Evolutionary conservation across 331 rosid species (phyloP), one percentile per base, ranked within the genome.

Genomic region (Dryas integrifolia): DNA sequence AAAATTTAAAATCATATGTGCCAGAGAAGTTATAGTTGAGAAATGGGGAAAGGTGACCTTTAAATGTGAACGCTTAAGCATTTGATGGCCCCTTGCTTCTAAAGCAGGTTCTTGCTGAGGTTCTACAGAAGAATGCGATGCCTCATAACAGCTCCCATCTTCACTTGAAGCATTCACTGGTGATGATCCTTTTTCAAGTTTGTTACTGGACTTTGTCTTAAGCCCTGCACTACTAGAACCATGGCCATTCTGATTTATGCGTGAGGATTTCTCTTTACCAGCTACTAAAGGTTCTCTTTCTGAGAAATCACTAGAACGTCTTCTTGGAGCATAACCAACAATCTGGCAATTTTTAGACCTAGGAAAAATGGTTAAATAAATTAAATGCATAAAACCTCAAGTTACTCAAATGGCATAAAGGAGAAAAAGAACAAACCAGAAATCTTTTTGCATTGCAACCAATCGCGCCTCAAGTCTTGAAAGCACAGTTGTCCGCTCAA

Each of bases 401-500:
- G 51, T 15, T 52, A 65, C 51, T 49, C 46, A 9, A 67, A 18
- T 13, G 4, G 6, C 58, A 38, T 13, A 45, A 12, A 3, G 55
- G 44, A 3, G 18, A 65, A 48, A 38, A 47, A 15, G 21, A 40
- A 40, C 81, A 24, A 46, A 82, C 86, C 83, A 82, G 61, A 52
- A 79, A 6, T 41, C 48, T 70, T 79, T 82, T 47, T 82, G 83
- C 72, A 79, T 65, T 9, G 9, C 7, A 24, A 58, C 0, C 67
- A 84, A 72, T 21, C 81, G 63, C 3, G 44, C 16, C 72, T 81
- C 85, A 9, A 81, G 88, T 59, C 83, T 84, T 45, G 78, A 41
- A 13, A 84, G 85, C 44, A 78, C 85, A 30, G n/a, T 50, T 65
- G 88, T 84, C 35, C 53, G 58, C 70, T 81, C 85, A 47, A 84